These are phyloP conservation scores for Sugiyamaella sp. DNA, from an alignment of 1,139 yeast genomes.

Conservation along the genomic window DNA sequence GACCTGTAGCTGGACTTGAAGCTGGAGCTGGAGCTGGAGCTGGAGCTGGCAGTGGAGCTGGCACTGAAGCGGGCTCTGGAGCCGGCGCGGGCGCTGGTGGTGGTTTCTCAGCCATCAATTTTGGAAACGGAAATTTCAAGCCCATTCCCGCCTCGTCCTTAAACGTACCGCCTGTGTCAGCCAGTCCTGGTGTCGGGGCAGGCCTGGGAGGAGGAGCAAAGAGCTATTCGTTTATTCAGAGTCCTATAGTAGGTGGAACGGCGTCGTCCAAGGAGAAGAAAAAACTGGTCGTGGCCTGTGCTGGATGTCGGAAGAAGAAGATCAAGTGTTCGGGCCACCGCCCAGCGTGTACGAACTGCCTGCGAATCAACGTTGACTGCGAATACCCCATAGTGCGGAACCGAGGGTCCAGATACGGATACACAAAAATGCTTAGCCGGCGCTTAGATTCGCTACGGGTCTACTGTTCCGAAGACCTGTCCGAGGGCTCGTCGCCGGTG, in stretches of 20 bases:
- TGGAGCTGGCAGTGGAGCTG: not conserved
- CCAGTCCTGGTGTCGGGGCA: not conserved
- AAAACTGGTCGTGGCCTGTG: conserved; percentile 44
- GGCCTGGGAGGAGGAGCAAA: not conserved
- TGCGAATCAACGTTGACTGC: conserved; percentile 42
- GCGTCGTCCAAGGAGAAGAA: conserved; percentile 28
- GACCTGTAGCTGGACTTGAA: not conserved
- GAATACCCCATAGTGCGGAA: conserved; percentile 44
- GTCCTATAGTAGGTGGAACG: not conserved
- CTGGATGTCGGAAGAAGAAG: conserved; percentile 44
- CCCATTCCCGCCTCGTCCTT: conserved; percentile 13
- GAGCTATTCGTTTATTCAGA: conserved; percentile 1
- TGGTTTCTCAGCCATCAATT: conserved; percentile 12
- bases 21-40: not conserved
- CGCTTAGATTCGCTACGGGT: conserved; percentile 39
- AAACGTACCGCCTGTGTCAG: conserved; percentile 8
- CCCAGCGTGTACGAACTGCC: conserved; percentile 46
- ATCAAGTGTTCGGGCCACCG: conserved; percentile 45
- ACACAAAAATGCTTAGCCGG: conserved; percentile 41
- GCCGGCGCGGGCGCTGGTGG: not conserved
- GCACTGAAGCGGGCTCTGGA: not conserved
- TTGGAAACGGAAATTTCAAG: conserved; percentile 14
- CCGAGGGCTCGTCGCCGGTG: conserved; percentile 14
- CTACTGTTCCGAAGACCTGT: conserved; percentile 24
- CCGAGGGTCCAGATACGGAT: conserved; percentile 46